Evolutionary conservation across 2,329 filamentous ascomycete genomes (phyloP).

Genomic region (Fusarium subglutinans): DNA sequence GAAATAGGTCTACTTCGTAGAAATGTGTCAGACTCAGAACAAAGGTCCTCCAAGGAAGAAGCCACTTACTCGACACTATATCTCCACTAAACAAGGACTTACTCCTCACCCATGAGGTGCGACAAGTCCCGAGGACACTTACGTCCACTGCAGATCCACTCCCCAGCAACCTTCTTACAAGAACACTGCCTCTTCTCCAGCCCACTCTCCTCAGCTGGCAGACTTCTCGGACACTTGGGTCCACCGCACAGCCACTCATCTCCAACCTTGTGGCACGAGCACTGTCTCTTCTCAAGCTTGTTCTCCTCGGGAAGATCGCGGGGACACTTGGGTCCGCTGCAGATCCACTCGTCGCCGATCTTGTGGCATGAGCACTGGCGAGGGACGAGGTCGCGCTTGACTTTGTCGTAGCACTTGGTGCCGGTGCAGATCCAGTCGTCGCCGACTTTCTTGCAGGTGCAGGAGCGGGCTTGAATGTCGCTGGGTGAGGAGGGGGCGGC

Average conservation of each 20-base stretch:
- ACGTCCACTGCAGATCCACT: neutral
- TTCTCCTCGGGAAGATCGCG: neutral
- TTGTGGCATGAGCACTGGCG: constrained; percentile 10
- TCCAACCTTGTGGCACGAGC: constrained; percentile 2
- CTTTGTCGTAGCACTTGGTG: neutral
- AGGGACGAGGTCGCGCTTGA: neutral
- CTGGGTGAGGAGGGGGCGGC: neutral
- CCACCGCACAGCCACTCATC: constrained; percentile 6
- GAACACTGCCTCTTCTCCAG: neutral
- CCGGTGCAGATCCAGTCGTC: constrained; percentile 9
- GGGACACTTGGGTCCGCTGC: neutral
- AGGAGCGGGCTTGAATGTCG: neutral
- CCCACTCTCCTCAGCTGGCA: neutral
- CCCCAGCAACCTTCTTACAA: neutral
- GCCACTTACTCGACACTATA: neutral
- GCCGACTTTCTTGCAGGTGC: neutral
- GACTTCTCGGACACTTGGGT: neutral
- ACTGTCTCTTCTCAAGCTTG: neutral
- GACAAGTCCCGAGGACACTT: neutral
- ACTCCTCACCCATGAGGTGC: neutral
- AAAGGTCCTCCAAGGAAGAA: accelerated
- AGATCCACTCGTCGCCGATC: constrained; percentile 3
- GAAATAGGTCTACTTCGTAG: neutral
- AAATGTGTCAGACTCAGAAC: neutral
- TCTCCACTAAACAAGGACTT: accelerated